Evolutionary conservation across 108 stramenopile genomes (phyloP).

Genomic region (Cyclotella atomus): DNA sequence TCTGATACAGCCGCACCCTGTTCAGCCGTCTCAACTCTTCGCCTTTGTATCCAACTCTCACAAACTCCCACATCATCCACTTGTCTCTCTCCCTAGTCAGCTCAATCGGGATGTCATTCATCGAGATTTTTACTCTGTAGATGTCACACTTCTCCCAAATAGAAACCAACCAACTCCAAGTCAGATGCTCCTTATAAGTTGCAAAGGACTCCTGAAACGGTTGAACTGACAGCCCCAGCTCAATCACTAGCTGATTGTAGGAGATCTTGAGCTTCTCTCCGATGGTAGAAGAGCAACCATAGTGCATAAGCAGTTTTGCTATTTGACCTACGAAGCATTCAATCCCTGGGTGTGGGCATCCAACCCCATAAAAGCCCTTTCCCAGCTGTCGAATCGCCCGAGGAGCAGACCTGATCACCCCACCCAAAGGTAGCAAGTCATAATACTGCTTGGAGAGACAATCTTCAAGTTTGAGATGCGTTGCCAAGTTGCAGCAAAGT

Average conservation of each 20-base stretch:
- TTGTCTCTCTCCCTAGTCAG: slow-evolving; percentile 9
- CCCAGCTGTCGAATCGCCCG: not conserved
- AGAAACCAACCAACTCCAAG: not conserved
- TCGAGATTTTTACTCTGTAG: not conserved
- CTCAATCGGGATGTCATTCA: not conserved
- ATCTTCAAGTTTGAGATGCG: not conserved
- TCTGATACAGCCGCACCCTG: not conserved
- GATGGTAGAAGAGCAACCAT: not conserved
- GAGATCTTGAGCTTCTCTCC: not conserved
- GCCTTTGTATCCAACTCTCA: not conserved
- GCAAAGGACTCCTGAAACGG: not conserved
- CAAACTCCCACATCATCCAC: slow-evolving; percentile 14
- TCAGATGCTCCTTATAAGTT: not conserved
- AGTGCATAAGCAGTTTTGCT: slow-evolving; percentile 16
- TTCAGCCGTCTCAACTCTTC: not conserved
- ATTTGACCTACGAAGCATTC: slow-evolving; percentile 9
- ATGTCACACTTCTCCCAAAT: slow-evolving; percentile 9
- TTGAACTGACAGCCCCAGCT: slow-evolving; percentile 4
- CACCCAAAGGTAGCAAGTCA: slow-evolving; percentile 6
- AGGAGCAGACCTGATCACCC: not conserved
- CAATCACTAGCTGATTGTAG: not conserved
- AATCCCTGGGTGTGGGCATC: slow-evolving; percentile 1
- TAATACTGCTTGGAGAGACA: slow-evolving; percentile 16
- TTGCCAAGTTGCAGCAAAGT: slow-evolving; percentile 1
- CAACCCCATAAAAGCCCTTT: slow-evolving; percentile 15